phyloP scores from a whole-genome alignment of 176 grass and related monocot genomes.

The Triticum monococcum region DNA sequence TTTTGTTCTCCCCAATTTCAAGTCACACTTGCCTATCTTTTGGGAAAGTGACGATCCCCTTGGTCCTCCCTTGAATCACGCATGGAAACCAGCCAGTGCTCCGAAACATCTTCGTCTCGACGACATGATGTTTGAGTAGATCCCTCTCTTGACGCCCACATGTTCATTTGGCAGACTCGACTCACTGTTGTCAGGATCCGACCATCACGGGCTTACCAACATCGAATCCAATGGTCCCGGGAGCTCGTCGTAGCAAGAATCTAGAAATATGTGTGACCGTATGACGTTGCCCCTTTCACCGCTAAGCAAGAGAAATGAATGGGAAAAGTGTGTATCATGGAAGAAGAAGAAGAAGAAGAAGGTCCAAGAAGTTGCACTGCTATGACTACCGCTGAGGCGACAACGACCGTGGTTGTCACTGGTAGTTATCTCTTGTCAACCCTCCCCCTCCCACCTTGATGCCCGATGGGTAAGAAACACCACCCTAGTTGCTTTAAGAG shows the following conservation, averaged over 20 bases:
- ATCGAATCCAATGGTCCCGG: neutral
- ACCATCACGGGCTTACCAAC: neutral
- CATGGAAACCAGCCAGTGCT: neutral
- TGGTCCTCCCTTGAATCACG: neutral
- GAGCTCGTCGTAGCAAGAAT: neutral
- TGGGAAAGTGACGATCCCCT: neutral
- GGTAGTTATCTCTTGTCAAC: neutral
- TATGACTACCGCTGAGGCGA: neutral
- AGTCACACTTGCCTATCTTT: no score
- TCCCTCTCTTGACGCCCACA: neutral
- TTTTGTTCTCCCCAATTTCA: no score
- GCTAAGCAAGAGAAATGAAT: neutral
- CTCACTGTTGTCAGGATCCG: neutral
- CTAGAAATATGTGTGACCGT: neutral
- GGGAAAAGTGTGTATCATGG: neutral
- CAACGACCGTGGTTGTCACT: neutral
- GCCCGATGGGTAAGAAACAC: no score
- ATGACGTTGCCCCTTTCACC: neutral
- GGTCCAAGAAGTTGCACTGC: neutral
- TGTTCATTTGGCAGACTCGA: neutral
- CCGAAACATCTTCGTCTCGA: no score
- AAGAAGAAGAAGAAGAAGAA: neutral
- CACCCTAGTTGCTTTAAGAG: no score
- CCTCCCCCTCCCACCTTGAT: no score
- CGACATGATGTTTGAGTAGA: no score